These are phyloP conservation scores for Phaeosphaeriaceae sp. DNA, from an alignment of 2,329 filamentous ascomycete genomes.

Conservation along the genomic window DNA sequence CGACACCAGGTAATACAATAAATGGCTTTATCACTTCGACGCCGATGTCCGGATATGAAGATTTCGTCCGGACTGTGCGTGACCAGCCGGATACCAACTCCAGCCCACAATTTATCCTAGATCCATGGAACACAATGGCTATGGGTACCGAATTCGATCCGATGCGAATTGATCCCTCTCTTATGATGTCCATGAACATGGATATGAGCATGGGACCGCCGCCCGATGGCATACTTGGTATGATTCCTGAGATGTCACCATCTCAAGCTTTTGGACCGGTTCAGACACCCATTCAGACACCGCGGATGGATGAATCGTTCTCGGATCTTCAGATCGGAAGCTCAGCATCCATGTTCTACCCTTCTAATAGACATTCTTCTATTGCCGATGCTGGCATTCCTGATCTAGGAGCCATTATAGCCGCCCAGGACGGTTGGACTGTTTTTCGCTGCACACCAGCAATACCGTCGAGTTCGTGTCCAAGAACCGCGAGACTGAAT, in stretches of 20 bases:
- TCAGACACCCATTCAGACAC: constrained; percentile 57
- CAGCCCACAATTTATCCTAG: constrained; percentile 58
- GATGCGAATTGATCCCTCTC: constrained; percentile 55
- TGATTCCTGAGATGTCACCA: constrained; percentile 55
- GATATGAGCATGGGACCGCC: constrained; percentile 52
- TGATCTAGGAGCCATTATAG: constrained; percentile 58
- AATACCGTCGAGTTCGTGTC: constrained; percentile 58
- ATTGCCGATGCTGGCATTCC: constrained; percentile 46
- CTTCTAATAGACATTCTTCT: constrained; percentile 51
- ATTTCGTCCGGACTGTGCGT: constrained; percentile 50
- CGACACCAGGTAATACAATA: constrained; percentile 46
- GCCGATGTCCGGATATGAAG: constrained; percentile 56
- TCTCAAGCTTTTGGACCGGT: constrained; percentile 49
- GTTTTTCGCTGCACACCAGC: constrained; percentile 61
- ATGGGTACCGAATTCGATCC: constrained; percentile 55
- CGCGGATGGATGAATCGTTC: constrained; percentile 56
- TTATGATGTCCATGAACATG: constrained; percentile 56
- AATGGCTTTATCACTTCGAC: constrained; percentile 54
- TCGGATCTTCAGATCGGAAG: constrained; percentile 57
- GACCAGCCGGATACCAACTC: constrained; percentile 52
- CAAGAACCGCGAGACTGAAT: constrained; percentile 59
- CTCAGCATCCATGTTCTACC: constrained; percentile 52
- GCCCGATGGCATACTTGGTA: constrained; percentile 52
- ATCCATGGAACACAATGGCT: constrained; percentile 56
- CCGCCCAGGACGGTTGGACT: constrained; percentile 61